A percentile compares a stretch with the other conserved stretches of the same genome.
Conservation (phyloP, 1,284 basidiomycete species). For the Amylostereum chailletii region DNA sequence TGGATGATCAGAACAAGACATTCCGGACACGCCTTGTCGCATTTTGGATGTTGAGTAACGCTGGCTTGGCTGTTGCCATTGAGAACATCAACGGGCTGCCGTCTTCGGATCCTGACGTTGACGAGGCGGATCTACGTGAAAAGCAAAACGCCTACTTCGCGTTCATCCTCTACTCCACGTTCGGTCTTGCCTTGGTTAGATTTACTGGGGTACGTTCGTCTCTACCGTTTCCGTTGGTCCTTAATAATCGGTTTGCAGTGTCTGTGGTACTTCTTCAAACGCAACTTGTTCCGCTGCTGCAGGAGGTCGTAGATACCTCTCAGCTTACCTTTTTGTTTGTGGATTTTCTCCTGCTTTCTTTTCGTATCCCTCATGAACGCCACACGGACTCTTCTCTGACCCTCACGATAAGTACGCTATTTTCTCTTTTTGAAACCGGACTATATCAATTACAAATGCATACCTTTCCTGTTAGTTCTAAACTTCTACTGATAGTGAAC, state of each 20-base stretch:
- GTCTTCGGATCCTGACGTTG: constrained; percentile 24
- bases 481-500: too few species aligned
- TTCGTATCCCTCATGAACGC: too few species aligned
- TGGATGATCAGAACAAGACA: constrained; percentile 90
- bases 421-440: too few species aligned
- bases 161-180: constrained; percentile 86
- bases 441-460: too few species aligned
- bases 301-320: constrained; percentile 43
- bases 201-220: constrained; percentile 68
- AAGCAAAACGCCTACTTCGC: constrained; percentile 79
- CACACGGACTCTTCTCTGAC: too few species aligned
- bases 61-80: constrained; percentile 73
- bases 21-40: constrained; percentile 88
- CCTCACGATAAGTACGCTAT: too few species aligned
- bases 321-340: too few species aligned
- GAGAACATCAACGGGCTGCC: constrained; percentile 77
- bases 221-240: background rate
- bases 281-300: constrained; percentile 78
- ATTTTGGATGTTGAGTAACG: constrained; percentile 83
- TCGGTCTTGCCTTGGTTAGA: constrained; percentile 71
- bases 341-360: too few species aligned
- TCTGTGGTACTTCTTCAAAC: constrained; percentile 74
- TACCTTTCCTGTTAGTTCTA: too few species aligned
- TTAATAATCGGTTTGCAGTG: constrained; percentile 39
- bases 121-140: constrained; percentile 37